Base-by-base conservation (phyloP, 495 filamentous ascomycete genomes). In the Trichoderma reesei region DNA sequence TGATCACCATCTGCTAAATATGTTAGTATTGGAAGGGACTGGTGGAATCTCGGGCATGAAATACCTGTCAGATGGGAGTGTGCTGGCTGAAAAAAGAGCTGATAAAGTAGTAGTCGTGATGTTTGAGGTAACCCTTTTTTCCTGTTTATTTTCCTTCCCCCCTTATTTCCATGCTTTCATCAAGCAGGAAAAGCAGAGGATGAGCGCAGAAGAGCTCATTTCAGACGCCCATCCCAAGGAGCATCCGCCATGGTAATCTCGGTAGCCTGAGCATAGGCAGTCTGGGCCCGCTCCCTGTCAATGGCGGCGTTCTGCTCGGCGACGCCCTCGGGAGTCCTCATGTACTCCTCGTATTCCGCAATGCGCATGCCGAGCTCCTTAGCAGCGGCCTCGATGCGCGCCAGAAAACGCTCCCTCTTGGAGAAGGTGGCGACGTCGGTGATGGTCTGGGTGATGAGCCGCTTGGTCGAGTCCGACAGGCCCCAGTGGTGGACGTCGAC, bases 191-290 rank as follows among this genome's bases (percentile, higher is more conserved):
- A n/a, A 1, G 61, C 41, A 60, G 48, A 37, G 31, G n/a, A n/a
- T n/a, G n/a, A 60, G 61, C 41, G 36, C 34, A 60, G 41, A 42
- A 51, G 33, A n/a, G 62, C 42, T 60, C 66, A 69, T 56, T 61
- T 59, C 61, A 66, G 20, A 14, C 31, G 6, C 7, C 34, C 61
- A 54, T 60, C 65, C 42, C 48, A 3, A 44, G 42, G 56, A 44
- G 63, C 62, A 41, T 51, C 41, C 56, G 13, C 64, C 67, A 63
- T 66, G 3, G 61, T 26, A 13, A 51, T 51, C 14, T 51, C 70
- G 62, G 71, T 7, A 60, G 72, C 67, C 60, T 76, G 39, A 63
- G 66, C 46, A 68, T 70, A 38, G 60, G 59, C 51, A 31, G 42
- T 51, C 60, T 66, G 65, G 13, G 46, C 36, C n/a, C 54, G 31